Base-by-base conservation (phyloP, 2,329 filamentous ascomycete species). In the Bipolaris cookei region DNA sequence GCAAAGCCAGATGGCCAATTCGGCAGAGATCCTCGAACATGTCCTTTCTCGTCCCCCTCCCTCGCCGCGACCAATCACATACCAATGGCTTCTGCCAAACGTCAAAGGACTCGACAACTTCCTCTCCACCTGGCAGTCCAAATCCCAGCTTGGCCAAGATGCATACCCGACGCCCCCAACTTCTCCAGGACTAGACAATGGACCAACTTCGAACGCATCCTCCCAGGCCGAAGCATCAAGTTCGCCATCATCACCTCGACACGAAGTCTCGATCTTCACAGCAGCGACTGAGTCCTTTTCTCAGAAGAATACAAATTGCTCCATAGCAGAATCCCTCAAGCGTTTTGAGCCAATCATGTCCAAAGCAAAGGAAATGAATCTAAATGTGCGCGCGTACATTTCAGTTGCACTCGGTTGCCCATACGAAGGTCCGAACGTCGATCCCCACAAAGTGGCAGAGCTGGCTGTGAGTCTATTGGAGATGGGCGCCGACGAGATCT, bases 401-500 rank as follows among this genome's bases (percentile, higher is more conserved):
- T 93, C 73, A 3, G 74, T 76, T 1, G 90, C 92, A 0, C 81
- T 96, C 5, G 90, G 90, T 1, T 96, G 91, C 63, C 91, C 91
- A 0, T 95, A 87, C 62, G 86, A 89, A 76, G 86, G 86, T 0
- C 85, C 86, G 0, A 80, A 88, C 52, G 83, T 86, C 1, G 77
- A 83, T 35, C 85, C 86, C 0, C 78, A 83, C 63, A 83, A 81
- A 53, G 86, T 89, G 2, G 86, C 86, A 2, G 83, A 86, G 25
- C 79, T 89, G 21, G 86, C 86, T 81, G 58, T 87, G 81, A 69
- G 78, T 6, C 75, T 97, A 46, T 82, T 97, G 1, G 90, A 93
- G 70, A 90, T 94, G 82, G 93, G 93, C 16, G 93, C 91, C 18
- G 91, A 96, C 71, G 92, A 97, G 81, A 92, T 97, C 65, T 90